Percentiles rank a stretch among this genome's conserved stretches.
These are phyloP conservation scores for Pinus albicaulis DNA, from an alignment of 75 land plant species.

Conservation along the genomic window DNA sequence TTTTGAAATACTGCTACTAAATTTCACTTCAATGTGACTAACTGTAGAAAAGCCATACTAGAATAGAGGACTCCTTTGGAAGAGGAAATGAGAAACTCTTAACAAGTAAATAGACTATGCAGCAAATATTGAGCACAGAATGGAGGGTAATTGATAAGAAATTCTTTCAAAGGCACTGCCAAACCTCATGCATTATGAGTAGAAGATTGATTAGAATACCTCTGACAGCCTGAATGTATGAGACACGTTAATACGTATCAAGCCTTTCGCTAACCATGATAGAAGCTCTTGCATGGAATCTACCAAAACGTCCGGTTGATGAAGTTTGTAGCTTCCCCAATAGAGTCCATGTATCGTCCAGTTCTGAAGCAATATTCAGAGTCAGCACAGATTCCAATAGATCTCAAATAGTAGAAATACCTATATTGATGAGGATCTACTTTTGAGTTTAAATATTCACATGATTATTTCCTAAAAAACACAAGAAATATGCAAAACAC, in stretches of 20 bases:
- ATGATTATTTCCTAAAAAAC: background rate
- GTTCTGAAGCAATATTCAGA: constrained; percentile 49
- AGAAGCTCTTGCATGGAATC: constrained; percentile 77
- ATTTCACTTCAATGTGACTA: too few relatives aligned
- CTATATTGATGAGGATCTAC: background rate
- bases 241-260: constrained; percentile 66
- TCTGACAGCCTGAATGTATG: constrained; percentile 63
- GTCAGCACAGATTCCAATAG: constrained; percentile 1
- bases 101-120: background rate
- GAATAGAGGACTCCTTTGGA: background rate
- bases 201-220: constrained; percentile 39
- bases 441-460: background rate
- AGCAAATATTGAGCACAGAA: background rate
- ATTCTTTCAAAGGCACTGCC: too few relatives aligned
- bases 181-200: background rate
- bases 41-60: background rate
- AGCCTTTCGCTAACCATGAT: constrained; percentile 69
- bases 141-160: background rate
- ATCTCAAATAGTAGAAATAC: background rate
- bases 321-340: constrained; percentile 87
- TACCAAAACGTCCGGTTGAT: constrained; percentile 55
- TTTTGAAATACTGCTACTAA: too few relatives aligned
- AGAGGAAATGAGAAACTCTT: background rate
- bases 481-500: background rate
- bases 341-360: constrained; percentile 94